These are phyloP conservation scores for Cajanus cajan DNA, from an alignment of 306 rosid genomes.

Conservation along the genomic window DNA sequence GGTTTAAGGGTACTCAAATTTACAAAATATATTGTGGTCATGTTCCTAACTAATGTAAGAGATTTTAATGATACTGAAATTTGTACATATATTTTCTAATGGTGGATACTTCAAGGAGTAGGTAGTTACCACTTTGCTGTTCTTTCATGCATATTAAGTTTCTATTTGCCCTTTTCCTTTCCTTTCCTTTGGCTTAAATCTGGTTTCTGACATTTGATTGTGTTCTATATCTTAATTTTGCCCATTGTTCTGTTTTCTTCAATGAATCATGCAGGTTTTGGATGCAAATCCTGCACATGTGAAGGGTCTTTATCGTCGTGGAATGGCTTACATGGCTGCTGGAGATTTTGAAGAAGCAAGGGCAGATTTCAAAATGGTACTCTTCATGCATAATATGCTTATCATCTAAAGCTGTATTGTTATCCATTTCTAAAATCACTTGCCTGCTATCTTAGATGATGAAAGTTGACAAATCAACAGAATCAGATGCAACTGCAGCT, in stretches of 20 bases:
- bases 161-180: background rate
- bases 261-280: slow-evolving; percentile 58
- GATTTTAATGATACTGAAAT: background rate
- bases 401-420: background rate
- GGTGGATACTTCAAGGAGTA: background rate
- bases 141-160: background rate
- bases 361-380: slow-evolving; percentile 76
- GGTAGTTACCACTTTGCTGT: background rate
- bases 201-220: background rate
- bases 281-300: slow-evolving; percentile 89
- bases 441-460: slow-evolving; percentile 57
- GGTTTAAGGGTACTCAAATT: background rate
- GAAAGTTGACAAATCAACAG: slow-evolving; percentile 71
- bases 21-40: background rate
- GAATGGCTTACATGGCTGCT: slow-evolving; percentile 84
- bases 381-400: background rate
- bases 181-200: background rate
- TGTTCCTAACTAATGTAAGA: background rate
- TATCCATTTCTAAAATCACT: slow-evolving; percentile 22
- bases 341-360: slow-evolving; percentile 95
- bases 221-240: slow-evolving; percentile 11
- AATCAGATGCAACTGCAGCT: slow-evolving; percentile 84
- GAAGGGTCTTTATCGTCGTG: slow-evolving; percentile 97
- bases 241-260: slow-evolving; percentile 19
- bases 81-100: background rate